These are phyloP conservation scores for Syncephalastrum racemosum DNA, from an alignment of 371 early-diverging fungal genomes.

Conservation along the genomic window DNA sequence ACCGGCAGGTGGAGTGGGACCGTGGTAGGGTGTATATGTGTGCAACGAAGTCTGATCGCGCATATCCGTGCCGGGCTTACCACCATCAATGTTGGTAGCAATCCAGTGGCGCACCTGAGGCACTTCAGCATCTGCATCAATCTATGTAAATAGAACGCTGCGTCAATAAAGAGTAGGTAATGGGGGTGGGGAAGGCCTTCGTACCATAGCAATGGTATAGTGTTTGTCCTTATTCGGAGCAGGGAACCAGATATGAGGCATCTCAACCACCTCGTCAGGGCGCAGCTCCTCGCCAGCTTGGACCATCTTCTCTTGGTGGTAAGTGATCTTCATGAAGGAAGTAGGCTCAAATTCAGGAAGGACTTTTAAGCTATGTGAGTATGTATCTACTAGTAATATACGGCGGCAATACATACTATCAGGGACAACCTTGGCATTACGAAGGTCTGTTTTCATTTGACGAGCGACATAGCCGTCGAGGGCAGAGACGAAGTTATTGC, in stretches of 20 bases:
- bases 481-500: conserved; percentile 6
- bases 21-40: conserved; percentile 21
- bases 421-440: conserved; percentile 11
- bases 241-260: conserved; percentile 27
- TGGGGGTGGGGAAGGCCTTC: neutral
- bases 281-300: conserved; percentile 22
- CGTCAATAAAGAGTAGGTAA: neutral
- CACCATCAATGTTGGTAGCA: conserved; percentile 24
- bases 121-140: conserved; percentile 27
- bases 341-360: conserved; percentile 25
- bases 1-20: conserved; percentile 16
- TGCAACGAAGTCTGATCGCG: conserved; percentile 11
- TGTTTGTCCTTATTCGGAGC: conserved; percentile 18
- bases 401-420: neutral
- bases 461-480: conserved; percentile 3
- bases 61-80: conserved; percentile 10
- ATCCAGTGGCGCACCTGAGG: conserved; percentile 35
- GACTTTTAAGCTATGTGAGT: conserved; percentile 1
- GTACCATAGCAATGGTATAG: conserved; percentile 33
- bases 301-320: conserved; percentile 18
- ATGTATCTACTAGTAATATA: neutral
- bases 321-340: conserved; percentile 24
- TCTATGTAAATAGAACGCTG: conserved; percentile 2
- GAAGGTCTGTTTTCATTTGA: neutral
- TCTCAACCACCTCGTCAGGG: conserved; percentile 15